Conservation (phyloP, 192 early-diverging fungal species). For the Backusella parvicylindrica region DNA sequence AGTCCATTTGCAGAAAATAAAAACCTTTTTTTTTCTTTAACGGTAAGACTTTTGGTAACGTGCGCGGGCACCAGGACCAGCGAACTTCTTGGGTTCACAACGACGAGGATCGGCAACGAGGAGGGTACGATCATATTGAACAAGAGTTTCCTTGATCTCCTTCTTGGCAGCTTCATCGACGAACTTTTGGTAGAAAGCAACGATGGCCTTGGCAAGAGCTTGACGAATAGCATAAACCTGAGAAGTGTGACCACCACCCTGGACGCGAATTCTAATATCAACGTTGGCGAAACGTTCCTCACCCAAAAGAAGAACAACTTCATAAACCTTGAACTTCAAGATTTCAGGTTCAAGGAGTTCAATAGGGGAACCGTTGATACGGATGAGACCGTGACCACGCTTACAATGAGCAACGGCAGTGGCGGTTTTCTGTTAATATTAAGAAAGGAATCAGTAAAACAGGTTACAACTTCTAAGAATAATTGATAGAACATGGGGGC, state of each 20-base stretch:
- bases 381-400: constrained; percentile 95
- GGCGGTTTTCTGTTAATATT: constrained; percentile 82
- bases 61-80: constrained; percentile 98
- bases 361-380: constrained; percentile 95
- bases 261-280: constrained; percentile 96
- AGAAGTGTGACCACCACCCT: constrained; percentile 94
- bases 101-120: constrained; percentile 98
- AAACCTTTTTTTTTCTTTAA: constrained; percentile 47
- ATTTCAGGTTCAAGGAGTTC: constrained; percentile 97
- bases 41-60: constrained; percentile 91
- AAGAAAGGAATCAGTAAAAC: neutral
- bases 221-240: constrained; percentile 99
- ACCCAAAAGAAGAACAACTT: constrained; percentile 94
- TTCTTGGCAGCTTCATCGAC: constrained; percentile 99
- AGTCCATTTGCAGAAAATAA: neutral
- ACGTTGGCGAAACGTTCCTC: constrained; percentile 95
- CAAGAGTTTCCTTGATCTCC: constrained; percentile 94
- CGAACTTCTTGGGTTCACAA: constrained; percentile 99
- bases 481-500: neutral
- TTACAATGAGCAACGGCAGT: constrained; percentile 99
- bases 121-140: constrained; percentile 93
- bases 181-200: constrained; percentile 99
- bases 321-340: constrained; percentile 97
- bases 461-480: neutral
- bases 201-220: constrained; percentile 98